Conservation (phyloP, 768 basidiomycete genomes). For the Naganishia antarctica region DNA sequence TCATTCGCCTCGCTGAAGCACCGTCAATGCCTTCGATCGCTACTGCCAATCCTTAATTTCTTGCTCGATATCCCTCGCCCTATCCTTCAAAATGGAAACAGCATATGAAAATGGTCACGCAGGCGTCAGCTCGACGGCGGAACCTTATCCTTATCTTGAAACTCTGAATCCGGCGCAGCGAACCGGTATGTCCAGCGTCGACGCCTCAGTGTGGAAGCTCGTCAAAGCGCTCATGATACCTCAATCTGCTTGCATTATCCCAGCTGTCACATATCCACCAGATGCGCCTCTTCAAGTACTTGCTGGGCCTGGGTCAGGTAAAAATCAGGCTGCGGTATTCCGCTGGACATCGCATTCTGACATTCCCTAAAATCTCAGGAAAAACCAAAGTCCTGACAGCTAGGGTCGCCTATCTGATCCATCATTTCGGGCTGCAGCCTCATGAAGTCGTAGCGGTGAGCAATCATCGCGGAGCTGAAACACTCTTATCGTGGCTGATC, state of each 20-base stretch:
- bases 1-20: no score
- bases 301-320: slow-evolving; percentile 65
- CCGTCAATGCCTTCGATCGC: no score
- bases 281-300: slow-evolving; percentile 68
- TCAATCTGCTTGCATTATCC: no score
- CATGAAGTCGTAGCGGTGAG: slow-evolving; percentile 42
- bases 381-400: slow-evolving; percentile 51
- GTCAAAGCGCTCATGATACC: no score
- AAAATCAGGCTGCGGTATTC: neutral
- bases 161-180: slow-evolving; percentile 17
- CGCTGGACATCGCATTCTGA: neutral
- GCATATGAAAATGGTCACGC: neutral
- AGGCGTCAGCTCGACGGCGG: neutral
- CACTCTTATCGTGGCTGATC: no score
- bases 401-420: slow-evolving; percentile 49
- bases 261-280: slow-evolving; percentile 66
- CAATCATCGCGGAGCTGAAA: no score
- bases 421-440: slow-evolving; percentile 39
- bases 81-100: neutral
- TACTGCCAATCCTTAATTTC: no score
- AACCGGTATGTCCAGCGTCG: slow-evolving; percentile 18
- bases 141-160: slow-evolving; percentile 8
- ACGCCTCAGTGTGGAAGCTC: no score
- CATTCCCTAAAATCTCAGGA: slow-evolving; percentile 17
- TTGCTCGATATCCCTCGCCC: no score